These are phyloP conservation scores for Aspergillus thermomutatus DNA, from an alignment of 2,329 filamentous ascomycete species.

Conservation along the genomic window DNA sequence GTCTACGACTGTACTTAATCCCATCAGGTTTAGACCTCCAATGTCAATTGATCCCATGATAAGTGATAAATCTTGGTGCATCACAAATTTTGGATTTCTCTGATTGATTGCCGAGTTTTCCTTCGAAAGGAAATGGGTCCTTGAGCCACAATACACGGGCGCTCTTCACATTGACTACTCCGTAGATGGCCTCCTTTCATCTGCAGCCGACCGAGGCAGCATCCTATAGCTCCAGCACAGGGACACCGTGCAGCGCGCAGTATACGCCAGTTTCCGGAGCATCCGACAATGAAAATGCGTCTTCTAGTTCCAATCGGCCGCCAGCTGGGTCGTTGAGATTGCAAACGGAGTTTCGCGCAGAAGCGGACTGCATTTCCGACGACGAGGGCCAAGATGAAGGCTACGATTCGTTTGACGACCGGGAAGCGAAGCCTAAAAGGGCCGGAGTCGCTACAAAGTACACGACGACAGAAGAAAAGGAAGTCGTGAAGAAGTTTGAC, in stretches of 20 bases:
- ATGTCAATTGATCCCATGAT: not conserved
- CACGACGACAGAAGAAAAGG: slow-evolving; percentile 64
- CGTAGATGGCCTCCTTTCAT: slow-evolving; percentile 23
- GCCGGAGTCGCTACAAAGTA: slow-evolving; percentile 30
- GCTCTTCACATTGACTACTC: not conserved
- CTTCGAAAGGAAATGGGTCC: not conserved
- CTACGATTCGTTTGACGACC: slow-evolving; percentile 27
- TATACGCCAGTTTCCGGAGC: slow-evolving; percentile 35
- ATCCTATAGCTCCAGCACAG: slow-evolving; percentile 24
- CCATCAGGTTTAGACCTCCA: not conserved
- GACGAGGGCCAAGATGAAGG: slow-evolving; percentile 19
- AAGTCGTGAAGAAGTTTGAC: slow-evolving; percentile 73
- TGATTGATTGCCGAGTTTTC: not conserved
- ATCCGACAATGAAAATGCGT: slow-evolving; percentile 23
- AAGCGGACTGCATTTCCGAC: slow-evolving; percentile 19
- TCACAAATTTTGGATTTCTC: not conserved
- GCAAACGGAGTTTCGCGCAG: slow-evolving; percentile 32
- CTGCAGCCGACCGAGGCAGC: slow-evolving; percentile 23
- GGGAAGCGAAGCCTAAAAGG: slow-evolving; percentile 12
- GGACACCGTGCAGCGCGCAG: slow-evolving; percentile 23
- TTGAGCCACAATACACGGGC: not conserved
- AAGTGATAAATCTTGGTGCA: not conserved
- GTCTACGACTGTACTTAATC: not conserved
- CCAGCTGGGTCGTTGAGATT: slow-evolving; percentile 24
- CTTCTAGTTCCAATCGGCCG: slow-evolving; percentile 13